Evolutionary conservation across 371 early-diverging fungal species (phyloP).

Genomic region (Rhizomucor pusillus): DNA sequence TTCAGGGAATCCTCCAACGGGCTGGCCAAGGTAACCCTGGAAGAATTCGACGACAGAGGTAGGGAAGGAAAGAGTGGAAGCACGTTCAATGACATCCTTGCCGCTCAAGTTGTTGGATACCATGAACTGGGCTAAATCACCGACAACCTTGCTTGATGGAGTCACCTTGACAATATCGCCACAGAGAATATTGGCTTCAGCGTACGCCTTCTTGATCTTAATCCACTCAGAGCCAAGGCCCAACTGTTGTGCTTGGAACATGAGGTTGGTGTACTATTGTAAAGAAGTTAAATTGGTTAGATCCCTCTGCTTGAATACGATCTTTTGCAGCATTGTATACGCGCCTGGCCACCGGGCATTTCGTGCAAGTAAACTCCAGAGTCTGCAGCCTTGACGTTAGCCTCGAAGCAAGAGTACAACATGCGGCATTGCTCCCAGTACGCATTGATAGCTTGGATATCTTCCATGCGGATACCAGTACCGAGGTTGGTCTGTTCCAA

Average conservation of each 20-base stretch:
- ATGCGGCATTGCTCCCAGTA: slow-evolving; percentile 96
- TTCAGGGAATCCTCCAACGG: slow-evolving; percentile 95
- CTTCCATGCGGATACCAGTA: slow-evolving; percentile 79
- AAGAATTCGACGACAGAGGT: slow-evolving; percentile 93
- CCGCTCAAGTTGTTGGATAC: slow-evolving; percentile 81
- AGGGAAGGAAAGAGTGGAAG: slow-evolving; percentile 84
- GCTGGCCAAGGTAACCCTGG: slow-evolving; percentile 94
- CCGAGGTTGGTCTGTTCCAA: slow-evolving; percentile 74
- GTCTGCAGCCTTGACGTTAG: slow-evolving; percentile 82
- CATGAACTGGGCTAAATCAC: slow-evolving; percentile 97
- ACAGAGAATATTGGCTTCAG: slow-evolving; percentile 88
- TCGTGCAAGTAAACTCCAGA: slow-evolving; percentile 92
- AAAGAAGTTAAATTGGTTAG: too few species aligned
- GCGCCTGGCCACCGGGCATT: slow-evolving; percentile 98
- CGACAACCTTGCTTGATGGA: slow-evolving; percentile 95
- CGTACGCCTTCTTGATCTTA: slow-evolving; percentile 89
- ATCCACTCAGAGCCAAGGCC: slow-evolving; percentile 95
- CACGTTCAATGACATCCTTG: slow-evolving; percentile 75
- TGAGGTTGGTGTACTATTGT: slow-evolving; percentile 95
- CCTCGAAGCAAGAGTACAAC: slow-evolving; percentile 93
- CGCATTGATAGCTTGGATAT: slow-evolving; percentile 78
- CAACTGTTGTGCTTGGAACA: slow-evolving; percentile 93
- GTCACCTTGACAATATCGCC: slow-evolving; percentile 97
- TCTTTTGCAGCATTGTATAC: too few species aligned
- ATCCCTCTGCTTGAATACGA: too few species aligned